Evolutionary conservation across 441 rosid species (phyloP), one percentile per base, ranked within the genome.

Genomic region (Gossypium lobatum): DNA sequence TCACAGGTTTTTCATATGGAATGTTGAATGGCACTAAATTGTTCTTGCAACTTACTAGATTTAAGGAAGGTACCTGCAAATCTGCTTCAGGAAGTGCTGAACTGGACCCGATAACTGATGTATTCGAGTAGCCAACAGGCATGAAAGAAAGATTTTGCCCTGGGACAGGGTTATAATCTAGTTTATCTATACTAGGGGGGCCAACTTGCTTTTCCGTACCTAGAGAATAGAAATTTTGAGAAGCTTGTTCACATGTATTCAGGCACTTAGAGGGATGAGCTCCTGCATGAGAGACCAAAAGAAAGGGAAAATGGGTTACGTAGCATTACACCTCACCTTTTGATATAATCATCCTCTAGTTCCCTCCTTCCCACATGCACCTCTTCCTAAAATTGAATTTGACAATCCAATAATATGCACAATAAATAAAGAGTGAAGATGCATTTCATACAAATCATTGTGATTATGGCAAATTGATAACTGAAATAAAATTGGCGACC

Each of bases 31-130:
- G 64, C 64, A 66, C 74, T 73, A 77, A 80, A 77, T 81, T 75
- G 58, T 74, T 79, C 65, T 80, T 72, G 31, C 80, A 75, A 80
- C 64, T 60, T 58, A 76, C 79, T 25, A 74, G 71, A 55, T 79
- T 78, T 54, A 46, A 55, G 66, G 80, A 66, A 71, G 85, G 79
- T 63, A 85, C 64, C 39, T 64, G 76, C 17, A 52, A 9, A 75
- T 76, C 71, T 55, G 76, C 61, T 75, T 73, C 82, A 3, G 83
- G 77, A 82, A 79, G 79, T 11, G 65, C 73, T 59, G 81, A 71
- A 77, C 85, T 64, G 68, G 88, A 78, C 71, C 65, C 80, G 14
- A 77, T 69, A 72, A 76, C 59, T 17, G 86, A 71, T 72, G 80
- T 71, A 60, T 76, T 71, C 75, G 85, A 71, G 81, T 55, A 81